Percentiles rank a stretch among this genome's conserved stretches.
These are phyloP conservation scores for Pontederia crassipes DNA, from an alignment of 176 grass and related monocot genomes.

Conservation along the genomic window DNA sequence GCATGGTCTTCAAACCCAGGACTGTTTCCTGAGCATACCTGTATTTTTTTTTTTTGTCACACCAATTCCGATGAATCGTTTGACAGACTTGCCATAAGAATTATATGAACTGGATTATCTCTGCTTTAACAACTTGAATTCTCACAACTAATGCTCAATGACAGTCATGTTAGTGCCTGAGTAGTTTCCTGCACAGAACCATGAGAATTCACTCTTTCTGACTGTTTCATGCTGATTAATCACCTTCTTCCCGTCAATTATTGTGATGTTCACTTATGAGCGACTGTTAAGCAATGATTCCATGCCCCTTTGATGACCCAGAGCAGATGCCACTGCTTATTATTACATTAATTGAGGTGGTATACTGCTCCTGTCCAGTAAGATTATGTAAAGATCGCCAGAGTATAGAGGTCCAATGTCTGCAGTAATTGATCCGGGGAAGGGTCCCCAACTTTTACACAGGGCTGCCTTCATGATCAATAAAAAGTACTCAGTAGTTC, in stretches of 20 bases:
- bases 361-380: neutral
- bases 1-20: too few species aligned
- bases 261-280: conserved; percentile 18
- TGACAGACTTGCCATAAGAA: neutral
- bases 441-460: conserved; percentile 1
- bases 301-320: conserved; percentile 28
- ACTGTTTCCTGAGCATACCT: too few species aligned
- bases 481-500: conserved; percentile 20
- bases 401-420: neutral
- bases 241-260: neutral
- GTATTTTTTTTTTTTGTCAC: neutral
- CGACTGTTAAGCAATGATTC: conserved; percentile 36
- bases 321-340: conserved; percentile 16
- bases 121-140: too few species aligned
- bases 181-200: too few species aligned
- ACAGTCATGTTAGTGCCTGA: too few species aligned
- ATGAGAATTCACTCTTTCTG: too few species aligned
- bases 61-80: neutral
- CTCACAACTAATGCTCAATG: too few species aligned
- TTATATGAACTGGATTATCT: too few species aligned
- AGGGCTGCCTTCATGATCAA: conserved; percentile 21
- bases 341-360: conserved; percentile 10
- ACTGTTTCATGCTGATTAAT: too few species aligned
- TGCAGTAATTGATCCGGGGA: conserved; percentile 17
- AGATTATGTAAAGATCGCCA: conserved; percentile 3